These are phyloP conservation scores for Lachnellula arida DNA, from an alignment of 2,329 filamentous ascomycete genomes.

Conservation along the genomic window DNA sequence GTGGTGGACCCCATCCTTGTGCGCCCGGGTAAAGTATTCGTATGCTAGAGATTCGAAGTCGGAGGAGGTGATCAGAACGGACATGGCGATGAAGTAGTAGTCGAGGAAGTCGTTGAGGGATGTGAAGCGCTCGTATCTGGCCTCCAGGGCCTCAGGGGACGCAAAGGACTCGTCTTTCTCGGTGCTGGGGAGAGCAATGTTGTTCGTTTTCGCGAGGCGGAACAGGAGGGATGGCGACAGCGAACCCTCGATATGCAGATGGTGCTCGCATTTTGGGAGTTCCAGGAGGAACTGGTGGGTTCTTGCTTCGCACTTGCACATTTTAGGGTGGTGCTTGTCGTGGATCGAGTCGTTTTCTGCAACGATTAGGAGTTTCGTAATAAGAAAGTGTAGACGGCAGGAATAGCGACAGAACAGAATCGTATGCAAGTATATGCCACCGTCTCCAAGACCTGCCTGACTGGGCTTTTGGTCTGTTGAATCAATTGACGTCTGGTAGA, in stretches of 20 bases:
- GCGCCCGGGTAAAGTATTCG: constrained; percentile 64
- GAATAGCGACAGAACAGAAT: no score
- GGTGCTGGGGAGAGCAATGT: constrained; percentile 53
- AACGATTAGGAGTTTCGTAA: neutral
- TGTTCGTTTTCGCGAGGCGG: constrained; percentile 61
- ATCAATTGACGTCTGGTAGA: no score
- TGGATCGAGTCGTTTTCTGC: neutral
- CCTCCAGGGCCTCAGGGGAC: constrained; percentile 53
- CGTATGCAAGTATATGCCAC: no score
- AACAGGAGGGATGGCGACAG: constrained; percentile 68
- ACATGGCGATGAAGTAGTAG: constrained; percentile 76
- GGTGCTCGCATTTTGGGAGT: constrained; percentile 77
- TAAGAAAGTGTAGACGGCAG: no score
- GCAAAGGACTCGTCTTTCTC: constrained; percentile 56
- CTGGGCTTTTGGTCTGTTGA: no score
- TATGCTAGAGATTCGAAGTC: constrained; percentile 72
- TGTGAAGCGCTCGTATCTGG: constrained; percentile 62
- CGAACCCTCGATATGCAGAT: constrained; percentile 75
- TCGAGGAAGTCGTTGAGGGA: constrained; percentile 73
- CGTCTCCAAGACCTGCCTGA: no score
- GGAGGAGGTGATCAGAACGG: constrained; percentile 56
- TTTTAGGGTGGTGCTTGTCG: constrained; percentile 7
- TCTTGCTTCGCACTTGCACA: constrained; percentile 25
- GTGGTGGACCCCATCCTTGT: constrained; percentile 61
- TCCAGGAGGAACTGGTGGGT: constrained; percentile 50